A percentile compares a stretch with the other conserved stretches of the same genome.
These are phyloP conservation scores for Rubia tinctorum DNA, from an alignment of 305 asterid species.

Conservation along the genomic window DNA sequence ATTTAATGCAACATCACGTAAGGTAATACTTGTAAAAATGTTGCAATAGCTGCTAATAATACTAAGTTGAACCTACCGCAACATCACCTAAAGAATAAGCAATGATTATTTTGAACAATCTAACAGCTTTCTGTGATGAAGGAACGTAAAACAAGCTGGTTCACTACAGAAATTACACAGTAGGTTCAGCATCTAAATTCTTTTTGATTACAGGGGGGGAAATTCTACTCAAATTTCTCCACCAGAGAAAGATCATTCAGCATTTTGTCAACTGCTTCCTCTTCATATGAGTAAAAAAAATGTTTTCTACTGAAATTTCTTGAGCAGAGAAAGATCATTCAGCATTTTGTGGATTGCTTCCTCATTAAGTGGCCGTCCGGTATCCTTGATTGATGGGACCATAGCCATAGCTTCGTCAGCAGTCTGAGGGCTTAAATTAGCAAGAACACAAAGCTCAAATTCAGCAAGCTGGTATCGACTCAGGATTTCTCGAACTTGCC, in stretches of 20 bases:
- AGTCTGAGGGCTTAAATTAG: slow-evolving; percentile 89
- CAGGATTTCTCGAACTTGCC: slow-evolving; percentile 94
- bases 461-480: slow-evolving; percentile 80
- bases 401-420: slow-evolving; percentile 84
- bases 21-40: no score
- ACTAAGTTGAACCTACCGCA: no score
- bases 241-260: slow-evolving; percentile 52
- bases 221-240: no score
- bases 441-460: slow-evolving; percentile 87
- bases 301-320: slow-evolving; percentile 64
- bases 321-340: slow-evolving; percentile 67
- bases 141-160: not conserved
- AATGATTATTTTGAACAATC: no score
- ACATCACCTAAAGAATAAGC: no score
- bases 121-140: not conserved
- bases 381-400: slow-evolving; percentile 87
- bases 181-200: not conserved
- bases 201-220: slow-evolving; percentile 3
- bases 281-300: slow-evolving; percentile 39
- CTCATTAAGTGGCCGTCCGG: slow-evolving; percentile 73
- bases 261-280: slow-evolving; percentile 87
- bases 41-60: no score
- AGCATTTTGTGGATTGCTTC: slow-evolving; percentile 87
- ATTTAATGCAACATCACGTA: no score
- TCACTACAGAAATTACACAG: not conserved